Base-by-base conservation (phyloP, 345 rosid species). In the Reutealis trisperma region DNA sequence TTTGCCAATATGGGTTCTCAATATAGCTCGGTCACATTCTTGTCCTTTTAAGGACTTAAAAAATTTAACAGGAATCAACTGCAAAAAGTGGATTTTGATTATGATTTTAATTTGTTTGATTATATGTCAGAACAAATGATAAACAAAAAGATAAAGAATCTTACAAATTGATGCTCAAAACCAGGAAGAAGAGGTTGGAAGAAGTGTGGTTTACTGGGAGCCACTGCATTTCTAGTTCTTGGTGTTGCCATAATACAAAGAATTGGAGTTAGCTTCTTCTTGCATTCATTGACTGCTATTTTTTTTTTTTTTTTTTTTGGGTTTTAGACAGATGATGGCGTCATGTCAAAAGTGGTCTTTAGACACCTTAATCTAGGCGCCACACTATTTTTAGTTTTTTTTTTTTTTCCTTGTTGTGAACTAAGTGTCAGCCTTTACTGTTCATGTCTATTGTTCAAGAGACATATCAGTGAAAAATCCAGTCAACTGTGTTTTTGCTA, bases 151-250 rank as follows among this genome's bases (percentile, higher is more conserved):
- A 51, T 2, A 51, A 8, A 30, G 8, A 22, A 37, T 12, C 71
- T 70, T 63, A 77, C 75, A 41, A 77, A 24, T 2, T 63, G 11
- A 55, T 55, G 21, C 30, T 71, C 71, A 44, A 63, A 77, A 49
- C 80, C 64, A 18, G 75, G 76, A 52, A 77, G 80, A 3, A 77
- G 44, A 19, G 80, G 80, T 71, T 77, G 59, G 42, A 77, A 71
- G 75, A 77, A 77, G 11, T 71, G 71, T 1, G 80, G 71, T 52
- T 63, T 34, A 10, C 14, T 63, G 41, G 63, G 27, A 62, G 61
- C 32, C 55, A 68, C 61, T 30, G 30, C 5, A 37, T 4, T 37
- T 5, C 5, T 37, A 37, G 4, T 37, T 37, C 41, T 69, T 61
- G 14, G 4, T 59, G 25, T 22, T 59, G 63, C 55, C 55, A 51